Evolutionary conservation across 257 asterid genomes (phyloP), one percentile per base, ranked within the genome.

Genomic region (Jacaranda copaia): DNA sequence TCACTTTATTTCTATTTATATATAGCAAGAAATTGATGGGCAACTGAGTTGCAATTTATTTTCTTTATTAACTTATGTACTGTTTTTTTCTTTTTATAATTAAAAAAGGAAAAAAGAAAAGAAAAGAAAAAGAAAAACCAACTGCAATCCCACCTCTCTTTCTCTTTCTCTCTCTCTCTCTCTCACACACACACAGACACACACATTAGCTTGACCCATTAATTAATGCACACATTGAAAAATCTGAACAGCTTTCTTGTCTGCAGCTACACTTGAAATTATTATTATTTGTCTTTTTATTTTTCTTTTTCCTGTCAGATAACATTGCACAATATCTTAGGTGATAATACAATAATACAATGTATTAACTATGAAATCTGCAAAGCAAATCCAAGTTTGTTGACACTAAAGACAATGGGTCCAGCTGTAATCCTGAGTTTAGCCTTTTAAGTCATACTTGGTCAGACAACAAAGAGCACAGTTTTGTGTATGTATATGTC

Each of bases 361-460:
- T 51, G 61, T 25, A 64, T 14, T 55, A 59, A 73, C 80, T 79
- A 77, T 39, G 66, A 82, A 85, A 80, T 78, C 82, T 77, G 80
- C 81, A 76, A 82, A 79, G 86, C 45, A 79, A 66, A 73, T 51
- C 72, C 76, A 48, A 49, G 51, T 80, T 81, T 79, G 80, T 83
- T 77, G 81, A 82, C 88, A 80, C 84, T 76, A 81, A 80, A 83
- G 85, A 87, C 86, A 85, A 82, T 74, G 82, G 86, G 87, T 83
- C 91, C 94, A 88, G 93, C 97, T 89, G 92, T 92, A 80, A 82
- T 86, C 77, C 85, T 86, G 96, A 81, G 84, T 86, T 72, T 83
- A 70, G 70, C 82, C 82, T 77, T 81, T 75, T 80, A 72, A 77
- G 79, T 84, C 78, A n/a, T 77, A 78, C 64, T 11, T 58, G 72